These are phyloP conservation scores for Malassezia slooffiae DNA, from an alignment of 1,284 basidiomycete genomes.

Conservation along the genomic window DNA sequence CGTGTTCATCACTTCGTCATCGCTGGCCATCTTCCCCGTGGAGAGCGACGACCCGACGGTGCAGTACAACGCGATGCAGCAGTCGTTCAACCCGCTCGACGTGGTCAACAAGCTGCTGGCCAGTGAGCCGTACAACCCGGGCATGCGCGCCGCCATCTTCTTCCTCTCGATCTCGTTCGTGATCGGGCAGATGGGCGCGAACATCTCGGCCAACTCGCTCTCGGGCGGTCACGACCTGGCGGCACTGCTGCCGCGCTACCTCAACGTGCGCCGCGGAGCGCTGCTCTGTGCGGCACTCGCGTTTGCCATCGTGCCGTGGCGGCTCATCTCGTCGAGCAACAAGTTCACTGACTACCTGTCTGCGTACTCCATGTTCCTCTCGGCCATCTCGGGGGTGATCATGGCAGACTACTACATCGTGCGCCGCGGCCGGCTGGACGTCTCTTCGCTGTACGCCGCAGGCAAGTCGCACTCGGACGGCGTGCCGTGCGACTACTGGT, in stretches of 20 bases:
- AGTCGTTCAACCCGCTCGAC: conserved; percentile 69
- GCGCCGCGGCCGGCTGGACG: conserved; percentile 60
- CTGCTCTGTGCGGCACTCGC: conserved; percentile 67
- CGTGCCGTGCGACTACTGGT: too few relatives aligned
- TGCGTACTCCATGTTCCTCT: conserved; percentile 52
- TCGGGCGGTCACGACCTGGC: conserved; percentile 76
- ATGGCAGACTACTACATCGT: conserved; percentile 62
- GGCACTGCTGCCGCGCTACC: conserved; percentile 61
- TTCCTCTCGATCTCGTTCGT: conserved; percentile 57
- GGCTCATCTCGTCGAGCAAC: conserved; percentile 63
- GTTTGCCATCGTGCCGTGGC: conserved; percentile 65
- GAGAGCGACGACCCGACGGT: too few relatives aligned
- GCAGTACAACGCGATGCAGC: too few relatives aligned
- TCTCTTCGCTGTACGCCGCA: conserved; percentile 60
- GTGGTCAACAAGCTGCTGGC: conserved; percentile 61
- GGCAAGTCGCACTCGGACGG: conserved; percentile 48
- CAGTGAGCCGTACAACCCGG: conserved; percentile 54
- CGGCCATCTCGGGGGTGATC: conserved; percentile 47
- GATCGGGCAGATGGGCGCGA: conserved; percentile 30
- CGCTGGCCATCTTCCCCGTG: conserved; percentile 65
- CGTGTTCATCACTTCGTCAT: conserved; percentile 70
- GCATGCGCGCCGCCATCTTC: conserved; percentile 48
- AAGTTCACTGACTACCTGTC: conserved; percentile 72
- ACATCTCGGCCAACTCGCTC: conserved; percentile 70
- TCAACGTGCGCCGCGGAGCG: conserved; percentile 74